Percentiles rank a stretch among this genome's conserved stretches.
Conservation (phyloP, 345 rosid genomes). For the Capsella bursapastoris region DNA sequence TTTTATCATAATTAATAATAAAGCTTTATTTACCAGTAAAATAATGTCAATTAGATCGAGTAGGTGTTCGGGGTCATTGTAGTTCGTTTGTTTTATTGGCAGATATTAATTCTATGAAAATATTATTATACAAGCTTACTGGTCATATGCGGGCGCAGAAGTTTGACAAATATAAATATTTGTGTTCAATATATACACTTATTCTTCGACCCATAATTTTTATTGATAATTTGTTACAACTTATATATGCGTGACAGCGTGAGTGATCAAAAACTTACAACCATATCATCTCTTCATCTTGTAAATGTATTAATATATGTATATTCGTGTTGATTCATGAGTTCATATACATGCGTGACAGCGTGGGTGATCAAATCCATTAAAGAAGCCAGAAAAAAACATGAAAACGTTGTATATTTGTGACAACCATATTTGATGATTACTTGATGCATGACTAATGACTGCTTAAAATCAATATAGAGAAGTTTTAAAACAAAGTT, state of each 20-base stretch:
- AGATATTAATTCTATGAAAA: neutral
- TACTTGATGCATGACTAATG: neutral
- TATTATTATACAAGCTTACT: slow-evolving; percentile 12
- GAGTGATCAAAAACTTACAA: too few species aligned
- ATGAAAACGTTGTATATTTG: neutral
- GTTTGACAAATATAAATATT: neutral
- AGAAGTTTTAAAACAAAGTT: neutral
- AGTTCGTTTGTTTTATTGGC: slow-evolving; percentile 3
- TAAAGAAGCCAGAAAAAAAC: neutral
- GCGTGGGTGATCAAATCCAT: slow-evolving; percentile 6
- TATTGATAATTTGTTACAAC: too few species aligned
- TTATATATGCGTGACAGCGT: too few species aligned
- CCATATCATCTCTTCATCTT: neutral
- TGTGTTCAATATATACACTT: neutral
- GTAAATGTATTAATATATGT: too few species aligned
- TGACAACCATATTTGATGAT: neutral
- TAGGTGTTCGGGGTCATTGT: slow-evolving; percentile 35
- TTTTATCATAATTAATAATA: neutral
- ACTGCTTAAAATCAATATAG: neutral
- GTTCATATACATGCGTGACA: too few species aligned
- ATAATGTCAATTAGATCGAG: slow-evolving; percentile 3
- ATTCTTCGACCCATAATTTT: too few species aligned
- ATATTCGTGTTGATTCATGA: too few species aligned
- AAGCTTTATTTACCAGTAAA: slow-evolving; percentile 9
- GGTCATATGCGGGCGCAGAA: neutral